A percentile compares a stretch with the other conserved stretches of the same genome.
These are phyloP conservation scores for Phaeophleospora eucalypticola DNA, from an alignment of 2,329 filamentous ascomycete genomes.

Conservation along the genomic window DNA sequence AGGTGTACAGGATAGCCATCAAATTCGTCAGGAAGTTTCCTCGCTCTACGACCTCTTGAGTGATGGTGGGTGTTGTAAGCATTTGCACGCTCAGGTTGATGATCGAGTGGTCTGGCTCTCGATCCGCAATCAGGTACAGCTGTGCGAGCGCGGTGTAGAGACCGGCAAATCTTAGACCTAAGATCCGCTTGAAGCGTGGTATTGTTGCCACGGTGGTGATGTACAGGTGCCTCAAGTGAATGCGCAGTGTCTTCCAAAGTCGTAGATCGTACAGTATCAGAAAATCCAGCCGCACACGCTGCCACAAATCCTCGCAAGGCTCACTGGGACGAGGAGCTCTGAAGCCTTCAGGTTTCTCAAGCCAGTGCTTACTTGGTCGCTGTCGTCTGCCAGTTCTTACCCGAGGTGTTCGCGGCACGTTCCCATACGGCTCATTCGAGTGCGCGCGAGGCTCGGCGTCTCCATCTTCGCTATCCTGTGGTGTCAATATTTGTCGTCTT, in stretches of 20 bases:
- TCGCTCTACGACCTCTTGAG: slow-evolving; percentile 86
- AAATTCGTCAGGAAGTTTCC: slow-evolving; percentile 95
- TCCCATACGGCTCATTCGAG: slow-evolving; percentile 37
- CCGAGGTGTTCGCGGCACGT: slow-evolving; percentile 77
- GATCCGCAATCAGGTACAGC: slow-evolving; percentile 89
- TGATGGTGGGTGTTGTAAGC: slow-evolving; percentile 94
- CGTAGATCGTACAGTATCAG: slow-evolving; percentile 90
- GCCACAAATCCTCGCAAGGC: slow-evolving; percentile 78
- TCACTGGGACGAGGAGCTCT: slow-evolving; percentile 45
- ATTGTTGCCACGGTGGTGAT: slow-evolving; percentile 95
- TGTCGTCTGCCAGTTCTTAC: slow-evolving; percentile 45
- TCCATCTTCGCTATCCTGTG: slow-evolving; percentile 33
- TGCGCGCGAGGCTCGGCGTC: slow-evolving; percentile 41
- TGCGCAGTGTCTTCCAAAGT: slow-evolving; percentile 93
- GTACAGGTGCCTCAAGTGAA: slow-evolving; percentile 86
- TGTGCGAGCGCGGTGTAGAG: slow-evolving; percentile 92
- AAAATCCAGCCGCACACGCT: slow-evolving; percentile 87
- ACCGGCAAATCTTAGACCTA: slow-evolving; percentile 89
- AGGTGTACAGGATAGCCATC: slow-evolving; percentile 95
- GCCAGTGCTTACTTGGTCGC: slow-evolving; percentile 77
- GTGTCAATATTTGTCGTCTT: slow-evolving; percentile 25
- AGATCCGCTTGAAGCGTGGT: slow-evolving; percentile 89
- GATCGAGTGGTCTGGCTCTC: slow-evolving; percentile 96
- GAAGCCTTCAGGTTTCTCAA: slow-evolving; percentile 71
- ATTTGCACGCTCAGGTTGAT: slow-evolving; percentile 97